Evolutionary conservation across 352 stramenopile species (phyloP).

Genomic region (Phytophthora colocasiae): DNA sequence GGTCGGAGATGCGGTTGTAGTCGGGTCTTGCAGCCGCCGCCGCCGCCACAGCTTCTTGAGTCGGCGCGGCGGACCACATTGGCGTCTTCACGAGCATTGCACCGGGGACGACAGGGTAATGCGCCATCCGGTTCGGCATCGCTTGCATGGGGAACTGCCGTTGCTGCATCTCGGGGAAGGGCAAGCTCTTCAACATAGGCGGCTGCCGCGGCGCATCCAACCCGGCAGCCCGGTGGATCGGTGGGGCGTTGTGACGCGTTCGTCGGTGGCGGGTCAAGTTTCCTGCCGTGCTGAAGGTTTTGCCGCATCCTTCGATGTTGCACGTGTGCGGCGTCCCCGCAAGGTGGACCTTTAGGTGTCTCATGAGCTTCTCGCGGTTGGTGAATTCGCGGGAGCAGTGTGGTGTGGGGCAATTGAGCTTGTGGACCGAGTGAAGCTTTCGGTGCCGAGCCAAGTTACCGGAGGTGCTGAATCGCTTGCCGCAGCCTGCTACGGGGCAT

Average conservation of each 20-base stretch:
- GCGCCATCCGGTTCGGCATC: slow-evolving; percentile 17
- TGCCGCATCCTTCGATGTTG: slow-evolving; percentile 49
- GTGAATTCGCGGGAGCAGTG: slow-evolving; percentile 58
- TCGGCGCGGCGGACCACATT: slow-evolving; percentile 23
- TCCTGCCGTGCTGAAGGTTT: slow-evolving; percentile 65
- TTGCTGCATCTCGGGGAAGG: slow-evolving; percentile 27
- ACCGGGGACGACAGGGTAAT: slow-evolving; percentile 31
- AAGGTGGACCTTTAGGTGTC: slow-evolving; percentile 59
- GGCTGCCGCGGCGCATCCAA: slow-evolving; percentile 19
- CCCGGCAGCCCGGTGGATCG: slow-evolving; percentile 2
- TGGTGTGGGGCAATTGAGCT: slow-evolving; percentile 53
- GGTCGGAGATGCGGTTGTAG: slow-evolving; percentile 41
- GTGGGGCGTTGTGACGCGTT: slow-evolving; percentile 47
- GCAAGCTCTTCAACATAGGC: slow-evolving; percentile 27
- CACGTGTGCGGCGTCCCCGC: slow-evolving; percentile 62
- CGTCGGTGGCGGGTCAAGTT: slow-evolving; percentile 69
- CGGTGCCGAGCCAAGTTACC: slow-evolving; percentile 78
- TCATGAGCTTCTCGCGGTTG: slow-evolving; percentile 57
- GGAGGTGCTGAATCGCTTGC: slow-evolving; percentile 76
- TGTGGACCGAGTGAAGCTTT: slow-evolving; percentile 61
- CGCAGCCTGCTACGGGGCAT: slow-evolving; percentile 59
- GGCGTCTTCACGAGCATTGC: slow-evolving; percentile 37
- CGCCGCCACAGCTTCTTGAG: slow-evolving; percentile 10
- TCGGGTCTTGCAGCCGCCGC: slow-evolving; percentile 16
- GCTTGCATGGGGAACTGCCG: slow-evolving; percentile 27